Evolutionary conservation across 2,329 filamentous ascomycete genomes (phyloP), one percentile per base, ranked within the genome.

Genomic region (Cladosporium sphaerospermum): DNA sequence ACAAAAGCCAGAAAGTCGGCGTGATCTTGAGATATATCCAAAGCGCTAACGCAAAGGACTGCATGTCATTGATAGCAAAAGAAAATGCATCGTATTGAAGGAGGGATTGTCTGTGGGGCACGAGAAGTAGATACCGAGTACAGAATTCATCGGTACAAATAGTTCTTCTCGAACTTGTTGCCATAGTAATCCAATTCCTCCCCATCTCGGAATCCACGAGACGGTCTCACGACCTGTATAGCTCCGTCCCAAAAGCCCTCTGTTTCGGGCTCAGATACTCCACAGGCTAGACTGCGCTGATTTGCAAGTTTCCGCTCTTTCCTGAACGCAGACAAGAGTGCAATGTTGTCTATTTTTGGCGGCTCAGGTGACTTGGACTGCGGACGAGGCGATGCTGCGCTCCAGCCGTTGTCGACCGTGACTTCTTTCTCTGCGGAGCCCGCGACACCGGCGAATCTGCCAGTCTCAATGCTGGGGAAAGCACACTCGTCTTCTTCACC

Each of bases 161-260:
- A 64, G 16, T 62, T 59, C 31, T 59, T 59, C 34, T 56, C 55
- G 34, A 62, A 67, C 4, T 60, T 57, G 40, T 67, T 67, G 3
- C 66, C 65, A 52, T 69, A 66, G 43, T 67, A 67, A 54, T 67
- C 66, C 54, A 61, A 45, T 40, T 67, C 63, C 36, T 68, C 66
- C 40, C 67, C 64, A 32, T 54, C 55, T 9, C 59, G 57, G n/a
- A 61, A 48, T 4, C 53, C 57, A 13, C 40, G 52, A 56, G 13
- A 44, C 34, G 67, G 66, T n/a, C 79, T 69, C n/a, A 83, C 69
- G 31, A 84, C 73, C 50, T 78, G 78, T 19, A 84, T 74, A 33
- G 80, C 71, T 5, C 81, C 81, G 31, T 77, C 74, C 81, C 81
- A 84, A 57, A 80, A 74, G 0, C 81, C 81, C 53, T 81, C 77